Evolutionary conservation across 805 yeast species (phyloP).

Genomic region (Starmerella roubikii): DNA sequence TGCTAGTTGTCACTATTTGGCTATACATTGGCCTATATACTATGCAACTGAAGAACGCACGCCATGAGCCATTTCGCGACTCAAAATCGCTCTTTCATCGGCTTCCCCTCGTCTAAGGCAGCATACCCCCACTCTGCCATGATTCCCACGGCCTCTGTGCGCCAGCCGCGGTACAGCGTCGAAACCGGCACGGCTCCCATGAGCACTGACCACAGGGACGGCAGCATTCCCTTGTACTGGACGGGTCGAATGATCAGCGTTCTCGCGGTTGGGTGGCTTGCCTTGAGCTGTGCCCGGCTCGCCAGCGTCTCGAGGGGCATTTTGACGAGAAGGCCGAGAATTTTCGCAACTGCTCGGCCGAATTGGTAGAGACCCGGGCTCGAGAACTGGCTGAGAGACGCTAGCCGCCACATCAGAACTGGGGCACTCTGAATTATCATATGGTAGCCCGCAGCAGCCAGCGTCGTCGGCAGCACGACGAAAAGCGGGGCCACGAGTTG

Average conservation of each 20-base stretch:
- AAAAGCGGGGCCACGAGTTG: slow-evolving; percentile 42
- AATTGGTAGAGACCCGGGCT: slow-evolving; percentile 49
- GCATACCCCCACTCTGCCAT: slow-evolving; percentile 63
- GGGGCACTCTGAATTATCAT: slow-evolving; percentile 56
- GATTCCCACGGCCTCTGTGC: slow-evolving; percentile 65
- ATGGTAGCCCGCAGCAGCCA: slow-evolving; percentile 48
- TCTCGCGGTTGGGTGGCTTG: slow-evolving; percentile 32
- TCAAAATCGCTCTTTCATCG: slow-evolving; percentile 15
- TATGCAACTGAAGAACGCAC: too few species aligned
- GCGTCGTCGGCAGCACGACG: slow-evolving; percentile 52
- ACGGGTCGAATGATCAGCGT: slow-evolving; percentile 44
- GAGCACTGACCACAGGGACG: slow-evolving; percentile 38
- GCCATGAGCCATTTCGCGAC: too few species aligned
- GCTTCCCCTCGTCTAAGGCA: slow-evolving; percentile 16
- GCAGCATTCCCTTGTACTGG: slow-evolving; percentile 41
- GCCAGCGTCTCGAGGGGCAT: slow-evolving; percentile 80
- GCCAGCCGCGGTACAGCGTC: slow-evolving; percentile 76
- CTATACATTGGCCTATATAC: too few species aligned
- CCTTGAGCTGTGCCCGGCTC: slow-evolving; percentile 62
- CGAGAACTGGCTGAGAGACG: slow-evolving; percentile 53
- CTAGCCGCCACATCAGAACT: slow-evolving; percentile 41
- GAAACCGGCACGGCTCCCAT: slow-evolving; percentile 33
- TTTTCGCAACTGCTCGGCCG: slow-evolving; percentile 45
- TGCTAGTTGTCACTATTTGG: too few species aligned
- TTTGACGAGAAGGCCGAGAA: slow-evolving; percentile 56